Base-by-base conservation (phyloP, 2,329 filamentous ascomycete genomes). In the Juglanconis oblonga region DNA sequence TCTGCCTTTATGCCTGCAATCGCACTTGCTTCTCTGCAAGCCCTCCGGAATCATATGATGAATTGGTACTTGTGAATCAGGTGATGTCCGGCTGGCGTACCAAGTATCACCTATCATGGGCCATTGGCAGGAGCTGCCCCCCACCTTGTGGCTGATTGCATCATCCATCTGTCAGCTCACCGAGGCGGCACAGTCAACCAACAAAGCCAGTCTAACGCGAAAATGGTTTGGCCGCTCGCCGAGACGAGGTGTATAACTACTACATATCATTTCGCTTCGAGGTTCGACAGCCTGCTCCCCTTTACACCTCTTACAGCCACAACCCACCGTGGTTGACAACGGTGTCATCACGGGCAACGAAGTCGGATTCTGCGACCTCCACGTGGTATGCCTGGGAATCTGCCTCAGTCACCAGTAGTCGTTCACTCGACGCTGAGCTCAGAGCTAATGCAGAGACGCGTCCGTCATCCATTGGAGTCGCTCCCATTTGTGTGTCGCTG, bases 321-420 rank as follows among this genome's bases (percentile, higher is more conserved):
- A 31, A 31, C 52, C 17, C 31, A 8, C 42, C 52, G 11, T 8
- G 3, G 8, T 24, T 31, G 40, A 31, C n/a, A 13, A n/a, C 4
- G 3, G 24, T 24, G 24, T 24, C 24, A 42, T 9, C 6, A 52
- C 29, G 59, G 52, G 52, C 56, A 51, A 33, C 52, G 52, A 56
- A 62, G 52, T 49, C 60, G 48, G 60, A 51, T 52, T 59, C 60
- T 62, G 53, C 42, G 55, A 52, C 59, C 59, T 61, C 59, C 59
- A 55, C 33, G 59, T 35, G 59, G 59, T 61, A 54, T 57, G 59
- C 55, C 55, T 55, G 59, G 59, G 51, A 61, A 61, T 55, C 59
- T 61, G 59, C 35, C 45, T n/a, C 38, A 7, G 24, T 29, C 8
- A 13, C 6, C 13, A 4, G 5, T 17, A 32, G 31, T 38, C 6